Evolutionary conservation across 345 rosid genomes (phyloP).

Genomic region (Camelina neglecta): DNA sequence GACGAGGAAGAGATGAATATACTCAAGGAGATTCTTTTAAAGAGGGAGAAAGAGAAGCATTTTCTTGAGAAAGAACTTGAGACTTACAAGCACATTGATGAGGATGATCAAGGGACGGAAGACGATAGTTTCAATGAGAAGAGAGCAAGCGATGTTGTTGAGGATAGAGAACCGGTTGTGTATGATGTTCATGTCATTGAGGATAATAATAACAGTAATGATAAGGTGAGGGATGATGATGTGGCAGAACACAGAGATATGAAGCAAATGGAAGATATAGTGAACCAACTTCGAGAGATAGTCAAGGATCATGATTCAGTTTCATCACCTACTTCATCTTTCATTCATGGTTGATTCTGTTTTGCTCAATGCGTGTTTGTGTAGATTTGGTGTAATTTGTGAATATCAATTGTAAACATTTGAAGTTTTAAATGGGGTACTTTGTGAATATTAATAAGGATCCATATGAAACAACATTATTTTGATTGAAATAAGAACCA

Average conservation of each 20-base stretch:
- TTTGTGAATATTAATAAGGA: no score
- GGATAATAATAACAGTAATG: slow-evolving; percentile 50
- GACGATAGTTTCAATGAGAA: slow-evolving; percentile 5
- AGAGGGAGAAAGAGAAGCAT: slow-evolving; percentile 77
- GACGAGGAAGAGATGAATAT: slow-evolving; percentile 86
- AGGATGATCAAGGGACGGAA: slow-evolving; percentile 18
- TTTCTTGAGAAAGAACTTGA: slow-evolving; percentile 81
- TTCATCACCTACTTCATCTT: slow-evolving; percentile 42
- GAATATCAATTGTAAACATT: slow-evolving; percentile 26
- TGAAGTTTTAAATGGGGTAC: not conserved
- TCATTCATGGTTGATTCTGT: not conserved
- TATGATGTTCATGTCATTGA: slow-evolving; percentile 77
- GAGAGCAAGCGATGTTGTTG: not conserved
- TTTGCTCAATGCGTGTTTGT: slow-evolving; percentile 4
- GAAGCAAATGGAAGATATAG: slow-evolving; percentile 57
- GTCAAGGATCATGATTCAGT: slow-evolving; percentile 43
- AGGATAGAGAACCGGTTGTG: slow-evolving; percentile 50
- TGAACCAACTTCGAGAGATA: slow-evolving; percentile 56
- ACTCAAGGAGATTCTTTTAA: slow-evolving; percentile 79
- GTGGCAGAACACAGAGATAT: slow-evolving; percentile 49
- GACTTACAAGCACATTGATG: slow-evolving; percentile 60
- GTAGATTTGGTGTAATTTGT: slow-evolving; percentile 21
- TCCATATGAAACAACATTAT: not conserved
- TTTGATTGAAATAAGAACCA: not conserved
- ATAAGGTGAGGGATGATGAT: slow-evolving; percentile 42